These are phyloP conservation scores for Mucor plumbeus DNA, from an alignment of 371 early-diverging fungal species.

Conservation along the genomic window DNA sequence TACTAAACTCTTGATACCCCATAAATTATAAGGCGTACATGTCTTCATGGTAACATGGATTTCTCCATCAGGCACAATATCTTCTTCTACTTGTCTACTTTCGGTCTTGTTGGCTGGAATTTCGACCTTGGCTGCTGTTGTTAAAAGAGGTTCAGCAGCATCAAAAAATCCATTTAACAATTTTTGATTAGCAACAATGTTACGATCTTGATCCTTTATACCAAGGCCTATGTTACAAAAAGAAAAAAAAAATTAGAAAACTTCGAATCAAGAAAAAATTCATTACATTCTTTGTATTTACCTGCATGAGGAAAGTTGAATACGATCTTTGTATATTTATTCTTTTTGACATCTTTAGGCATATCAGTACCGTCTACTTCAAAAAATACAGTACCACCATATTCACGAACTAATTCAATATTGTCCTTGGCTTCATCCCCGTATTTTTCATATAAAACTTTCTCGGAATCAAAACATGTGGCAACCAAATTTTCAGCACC, in stretches of 20 bases:
- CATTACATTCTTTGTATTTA: slow-evolving; percentile 20
- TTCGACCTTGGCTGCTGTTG: slow-evolving; percentile 25
- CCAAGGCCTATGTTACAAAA: slow-evolving; percentile 64
- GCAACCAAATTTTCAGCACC: slow-evolving; percentile 69
- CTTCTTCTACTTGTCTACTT: slow-evolving; percentile 7
- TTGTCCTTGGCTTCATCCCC: slow-evolving; percentile 70
- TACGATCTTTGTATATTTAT: slow-evolving; percentile 79
- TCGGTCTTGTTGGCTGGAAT: slow-evolving; percentile 27
- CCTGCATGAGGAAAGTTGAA: slow-evolving; percentile 97
- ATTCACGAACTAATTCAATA: slow-evolving; percentile 59
- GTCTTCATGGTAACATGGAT: slow-evolving; percentile 86
- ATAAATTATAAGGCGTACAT: slow-evolving; percentile 86
- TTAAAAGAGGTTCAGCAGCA: slow-evolving; percentile 63
- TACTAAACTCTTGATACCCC: slow-evolving; percentile 83
- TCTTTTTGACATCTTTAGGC: slow-evolving; percentile 58
- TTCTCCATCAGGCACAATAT: slow-evolving; percentile 57
- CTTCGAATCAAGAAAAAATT: no score
- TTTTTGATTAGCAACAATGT: slow-evolving; percentile 83
- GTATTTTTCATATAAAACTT: slow-evolving; percentile 78
- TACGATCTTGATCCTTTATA: slow-evolving; percentile 92
- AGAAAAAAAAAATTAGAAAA: neutral
- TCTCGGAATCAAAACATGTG: slow-evolving; percentile 79
- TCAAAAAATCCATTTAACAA: slow-evolving; percentile 75
- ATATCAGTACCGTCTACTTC: slow-evolving; percentile 85
- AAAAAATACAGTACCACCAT: slow-evolving; percentile 75